These are phyloP conservation scores for Wickerhamomyces queroliae DNA, from an alignment of 805 yeast genomes.

Conservation along the genomic window DNA sequence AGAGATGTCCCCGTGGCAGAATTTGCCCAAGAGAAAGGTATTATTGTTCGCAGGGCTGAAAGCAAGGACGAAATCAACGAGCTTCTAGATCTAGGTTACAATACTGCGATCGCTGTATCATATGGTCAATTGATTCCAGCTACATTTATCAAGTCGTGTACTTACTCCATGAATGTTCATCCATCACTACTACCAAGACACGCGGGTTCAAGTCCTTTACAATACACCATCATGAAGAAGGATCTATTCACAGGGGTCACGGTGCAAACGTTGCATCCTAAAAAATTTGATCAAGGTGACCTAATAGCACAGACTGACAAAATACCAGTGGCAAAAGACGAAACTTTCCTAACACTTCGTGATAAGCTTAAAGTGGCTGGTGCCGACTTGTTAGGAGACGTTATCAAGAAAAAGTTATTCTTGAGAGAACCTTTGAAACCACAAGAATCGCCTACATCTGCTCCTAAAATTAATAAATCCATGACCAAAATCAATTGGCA, in stretches of 20 bases:
- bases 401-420: constrained; percentile 31
- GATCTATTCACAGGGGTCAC: constrained; percentile 75
- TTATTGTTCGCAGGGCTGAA: constrained; percentile 49
- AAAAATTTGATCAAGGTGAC: constrained; percentile 75
- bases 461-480: constrained; percentile 44
- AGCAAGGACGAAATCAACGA: constrained; percentile 31
- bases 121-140: constrained; percentile 80
- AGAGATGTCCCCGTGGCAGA: constrained; percentile 32
- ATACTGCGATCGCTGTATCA: constrained; percentile 85
- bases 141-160: constrained; percentile 39
- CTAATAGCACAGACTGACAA: constrained; percentile 54
- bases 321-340: constrained; percentile 33
- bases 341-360: constrained; percentile 40
- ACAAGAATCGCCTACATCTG: constrained; percentile 39
- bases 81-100: constrained; percentile 29
- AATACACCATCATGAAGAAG: constrained; percentile 62
- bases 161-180: constrained; percentile 79
- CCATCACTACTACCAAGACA: constrained; percentile 83
- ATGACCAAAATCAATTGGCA: constrained; percentile 46
- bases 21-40: constrained; percentile 27
- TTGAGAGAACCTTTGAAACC: constrained; percentile 20
- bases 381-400: constrained; percentile 46
- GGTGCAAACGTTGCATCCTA: constrained; percentile 85
- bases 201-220: constrained; percentile 89
- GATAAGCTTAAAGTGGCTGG: constrained; percentile 55